Conservation (phyloP, 208 protist species). For the Lotmaria passim region DNA sequence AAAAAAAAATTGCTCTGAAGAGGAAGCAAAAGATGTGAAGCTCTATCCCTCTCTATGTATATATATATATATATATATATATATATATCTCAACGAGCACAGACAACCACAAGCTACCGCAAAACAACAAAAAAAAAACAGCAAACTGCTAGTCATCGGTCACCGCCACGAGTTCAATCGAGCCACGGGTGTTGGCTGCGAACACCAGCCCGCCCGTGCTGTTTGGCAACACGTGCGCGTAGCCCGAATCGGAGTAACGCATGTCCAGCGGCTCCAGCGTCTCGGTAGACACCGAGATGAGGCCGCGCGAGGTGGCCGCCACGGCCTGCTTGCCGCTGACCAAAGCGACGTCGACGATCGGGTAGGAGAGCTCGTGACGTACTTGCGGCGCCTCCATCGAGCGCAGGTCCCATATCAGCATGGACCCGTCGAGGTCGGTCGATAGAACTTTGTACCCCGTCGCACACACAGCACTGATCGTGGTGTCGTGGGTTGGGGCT, state of each 20-base stretch:
- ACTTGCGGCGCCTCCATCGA: slow-evolving; percentile 44
- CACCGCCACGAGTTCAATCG: neutral
- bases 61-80: no score
- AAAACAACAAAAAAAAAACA: neutral
- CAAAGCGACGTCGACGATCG: slow-evolving; percentile 52
- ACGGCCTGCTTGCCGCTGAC: slow-evolving; percentile 28
- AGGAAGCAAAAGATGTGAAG: neutral
- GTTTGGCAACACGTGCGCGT: slow-evolving; percentile 34
- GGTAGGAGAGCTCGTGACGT: slow-evolving; percentile 42
- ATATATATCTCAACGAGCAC: no score
- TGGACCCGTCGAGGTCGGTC: slow-evolving; percentile 64
- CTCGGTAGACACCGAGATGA: slow-evolving; percentile 57
- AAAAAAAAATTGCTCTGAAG: no score
- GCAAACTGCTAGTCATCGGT: neutral
- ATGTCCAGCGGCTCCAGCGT: slow-evolving; percentile 33
- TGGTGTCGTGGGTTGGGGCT: slow-evolving; percentile 47
- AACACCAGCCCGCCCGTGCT: slow-evolving; percentile 36
- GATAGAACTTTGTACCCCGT: slow-evolving; percentile 63
- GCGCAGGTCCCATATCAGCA: slow-evolving; percentile 78
- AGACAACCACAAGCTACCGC: neutral
- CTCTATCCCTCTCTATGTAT: no score
- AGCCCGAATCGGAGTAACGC: slow-evolving; percentile 12
- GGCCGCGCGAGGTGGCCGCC: slow-evolving; percentile 66
- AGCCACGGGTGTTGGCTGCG: neutral
- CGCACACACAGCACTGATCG: slow-evolving; percentile 66